Evolutionary conservation across 495 filamentous ascomycete species (phyloP), one percentile per base, ranked within the genome.

Genomic region (Chaetomium fimeti): DNA sequence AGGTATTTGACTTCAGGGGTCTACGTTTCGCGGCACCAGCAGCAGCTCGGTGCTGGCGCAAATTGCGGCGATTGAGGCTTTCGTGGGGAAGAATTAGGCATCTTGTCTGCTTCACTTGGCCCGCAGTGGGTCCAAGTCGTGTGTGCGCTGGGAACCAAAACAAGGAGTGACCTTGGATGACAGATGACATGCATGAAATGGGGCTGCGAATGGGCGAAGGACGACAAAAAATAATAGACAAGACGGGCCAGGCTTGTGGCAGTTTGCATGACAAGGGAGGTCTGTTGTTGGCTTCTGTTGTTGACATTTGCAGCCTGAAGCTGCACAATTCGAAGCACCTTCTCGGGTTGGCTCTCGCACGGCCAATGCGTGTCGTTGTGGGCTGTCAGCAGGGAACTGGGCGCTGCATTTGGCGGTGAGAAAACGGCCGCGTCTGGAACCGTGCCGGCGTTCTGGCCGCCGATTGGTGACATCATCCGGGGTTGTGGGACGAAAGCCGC

Each of bases 1-100:
- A 84, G 65, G 85, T 84, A 45, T 89, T 96, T 75, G 87, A 96
- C 74, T 96, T 96, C 82, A 90, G 79, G 84, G 90, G 71, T 82
- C 85, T 62, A 89, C 91, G 5, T 87, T 86, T 65, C 93, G 93
- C 12, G 93, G 93, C 16, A 94, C 91, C 24, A 92, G 88, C 72
- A 86, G 84, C 77, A 80, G 81, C 27, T 83, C 86, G 20, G 91
- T 97, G 13, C 67, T 86, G 71, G 87, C 91, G 75, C 93, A 96
- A 85, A 88, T 95, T 32, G 66, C 22, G 3, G 51, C 66, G 12
- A 64, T 68, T 13, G 57, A 65, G 54, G 61, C 63, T 45, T 61
- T 61, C 49, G 62, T 68, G 24, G 52, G n/a, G 5, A 56, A 60
- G n/a, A 57, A 63, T 24, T 64, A 60, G 58, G 55, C 4, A 15